Evolutionary conservation across 257 asterid genomes (phyloP).

Genomic region (Anisodus acutangulus): DNA sequence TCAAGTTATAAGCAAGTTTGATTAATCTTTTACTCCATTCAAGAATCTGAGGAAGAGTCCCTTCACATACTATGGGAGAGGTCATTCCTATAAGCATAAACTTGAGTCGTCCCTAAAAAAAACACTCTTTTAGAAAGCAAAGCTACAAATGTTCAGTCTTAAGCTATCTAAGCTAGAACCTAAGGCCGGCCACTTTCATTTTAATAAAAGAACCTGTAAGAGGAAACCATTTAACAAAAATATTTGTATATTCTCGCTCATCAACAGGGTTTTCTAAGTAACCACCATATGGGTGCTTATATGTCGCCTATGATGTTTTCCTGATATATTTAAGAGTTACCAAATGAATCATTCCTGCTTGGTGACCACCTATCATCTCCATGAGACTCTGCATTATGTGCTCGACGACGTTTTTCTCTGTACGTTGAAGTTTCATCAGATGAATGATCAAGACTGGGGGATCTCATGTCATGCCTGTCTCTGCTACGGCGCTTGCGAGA

Average conservation of each 20-base stretch:
- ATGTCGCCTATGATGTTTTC: slow-evolving; percentile 10
- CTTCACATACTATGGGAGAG: too few species aligned
- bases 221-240: background rate
- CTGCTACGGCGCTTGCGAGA: slow-evolving; percentile 34
- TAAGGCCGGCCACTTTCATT: background rate
- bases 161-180: background rate
- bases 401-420: slow-evolving; percentile 8
- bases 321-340: background rate
- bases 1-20: background rate
- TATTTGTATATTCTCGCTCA: background rate
- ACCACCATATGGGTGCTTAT: background rate
- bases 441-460: slow-evolving; percentile 38
- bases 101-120: background rate
- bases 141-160: background rate
- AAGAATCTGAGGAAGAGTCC: too few species aligned
- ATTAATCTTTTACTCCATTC: background rate
- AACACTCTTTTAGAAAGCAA: background rate
- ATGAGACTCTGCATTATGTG: background rate
- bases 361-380: slow-evolving; percentile 30
- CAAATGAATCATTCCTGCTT: background rate
- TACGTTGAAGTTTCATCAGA: slow-evolving; percentile 30
- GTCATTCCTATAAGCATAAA: too few species aligned
- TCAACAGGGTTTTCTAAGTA: background rate
- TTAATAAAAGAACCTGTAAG: too few species aligned
- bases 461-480: slow-evolving; percentile 47